Evolutionary conservation across 192 early-diverging fungal species (phyloP), one percentile per base, ranked within the genome.

Genomic region (Chytriomyces hyalinus): DNA sequence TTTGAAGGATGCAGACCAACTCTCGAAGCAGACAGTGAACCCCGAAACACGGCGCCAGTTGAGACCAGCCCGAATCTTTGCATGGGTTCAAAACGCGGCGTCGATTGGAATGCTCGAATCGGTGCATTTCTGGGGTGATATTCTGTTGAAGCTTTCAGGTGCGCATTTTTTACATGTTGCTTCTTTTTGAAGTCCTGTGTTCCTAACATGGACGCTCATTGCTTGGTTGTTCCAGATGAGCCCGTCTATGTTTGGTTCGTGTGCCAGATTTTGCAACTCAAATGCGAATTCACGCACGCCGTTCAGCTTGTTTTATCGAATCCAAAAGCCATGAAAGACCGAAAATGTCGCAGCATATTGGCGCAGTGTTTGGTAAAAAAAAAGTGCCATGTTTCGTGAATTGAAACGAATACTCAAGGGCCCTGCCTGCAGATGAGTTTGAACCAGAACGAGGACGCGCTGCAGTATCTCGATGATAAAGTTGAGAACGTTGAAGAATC

Each of bases 41-140:
- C 53, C 20, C 53, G 13, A 57, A 57, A 57, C 20, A 57, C 53
- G 20, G 20, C 53, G 13, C 53, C 13, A 57, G 20, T 57, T 57
- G 53, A 13, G 53, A 13, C 15, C 20, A 13, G 53, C 53, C 20
- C 2, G 53, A 57, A n/a, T 57, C 53, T 13, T 20, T 5, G 53
- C 53, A 13, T 20, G 13, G 15, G 53, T 57, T 13, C 53, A 20
- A 13, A 57, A 57, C 53, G 53, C 53, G 53, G 53, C 53, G 20
- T 57, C 53, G 53, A 13, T n/a, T n/a, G 53, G 53, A 57, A 57
- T 57, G 53, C 53, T 57, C 53, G 53, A 57, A n/a, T 57, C 53
- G 4, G 53, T 20, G 15, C 13, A n/a, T n/a, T 57, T 57, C 53
- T 57, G 53, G 53, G 53, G 53, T 2, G 15, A 57, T 13, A n/a